Conservation (phyloP, 495 filamentous ascomycete species). For the Xylaria scruposa region DNA sequence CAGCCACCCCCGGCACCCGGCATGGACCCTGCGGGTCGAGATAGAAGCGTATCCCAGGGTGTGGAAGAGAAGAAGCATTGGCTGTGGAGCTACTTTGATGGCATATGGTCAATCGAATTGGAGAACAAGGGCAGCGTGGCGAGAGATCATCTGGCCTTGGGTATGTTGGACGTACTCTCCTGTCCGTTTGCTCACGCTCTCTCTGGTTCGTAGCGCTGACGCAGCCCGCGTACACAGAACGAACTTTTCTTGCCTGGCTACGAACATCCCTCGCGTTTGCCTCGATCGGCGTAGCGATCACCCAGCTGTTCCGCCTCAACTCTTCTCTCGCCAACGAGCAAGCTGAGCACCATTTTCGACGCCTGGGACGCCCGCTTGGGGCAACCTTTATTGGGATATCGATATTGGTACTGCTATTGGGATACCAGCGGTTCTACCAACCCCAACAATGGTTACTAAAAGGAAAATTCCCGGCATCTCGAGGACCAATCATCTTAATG, state of each 20-base stretch:
- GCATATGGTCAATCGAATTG: slow-evolving; percentile 83
- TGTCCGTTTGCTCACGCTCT: slow-evolving; percentile 14
- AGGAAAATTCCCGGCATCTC: slow-evolving; percentile 92
- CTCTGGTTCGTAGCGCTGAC: slow-evolving; percentile 30
- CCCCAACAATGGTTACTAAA: slow-evolving; percentile 86
- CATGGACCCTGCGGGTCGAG: slow-evolving; percentile 18
- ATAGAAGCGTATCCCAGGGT: slow-evolving; percentile 15
- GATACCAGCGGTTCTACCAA: slow-evolving; percentile 69
- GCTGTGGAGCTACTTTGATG: slow-evolving; percentile 58
- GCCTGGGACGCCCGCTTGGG: slow-evolving; percentile 90
- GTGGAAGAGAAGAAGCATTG: slow-evolving; percentile 36
- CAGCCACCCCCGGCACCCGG: slow-evolving; percentile 26
- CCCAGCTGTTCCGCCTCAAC: slow-evolving; percentile 95
- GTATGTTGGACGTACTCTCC: slow-evolving; percentile 56
- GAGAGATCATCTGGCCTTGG: slow-evolving; percentile 90
- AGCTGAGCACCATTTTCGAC: slow-evolving; percentile 51
- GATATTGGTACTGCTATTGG: slow-evolving; percentile 83
- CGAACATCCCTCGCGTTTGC: slow-evolving; percentile 95
- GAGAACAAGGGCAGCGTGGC: slow-evolving; percentile 98
- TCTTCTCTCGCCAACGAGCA: slow-evolving; percentile 58
- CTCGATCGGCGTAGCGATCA: slow-evolving; percentile 93
- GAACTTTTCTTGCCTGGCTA: slow-evolving; percentile 97
- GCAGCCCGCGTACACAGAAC: slow-evolving; percentile 63
- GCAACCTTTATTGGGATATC: slow-evolving; percentile 89
- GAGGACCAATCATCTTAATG: slow-evolving; percentile 83